These are phyloP conservation scores for Boletus eberwhitei DNA, from an alignment of 768 basidiomycete genomes.

Conservation along the genomic window DNA sequence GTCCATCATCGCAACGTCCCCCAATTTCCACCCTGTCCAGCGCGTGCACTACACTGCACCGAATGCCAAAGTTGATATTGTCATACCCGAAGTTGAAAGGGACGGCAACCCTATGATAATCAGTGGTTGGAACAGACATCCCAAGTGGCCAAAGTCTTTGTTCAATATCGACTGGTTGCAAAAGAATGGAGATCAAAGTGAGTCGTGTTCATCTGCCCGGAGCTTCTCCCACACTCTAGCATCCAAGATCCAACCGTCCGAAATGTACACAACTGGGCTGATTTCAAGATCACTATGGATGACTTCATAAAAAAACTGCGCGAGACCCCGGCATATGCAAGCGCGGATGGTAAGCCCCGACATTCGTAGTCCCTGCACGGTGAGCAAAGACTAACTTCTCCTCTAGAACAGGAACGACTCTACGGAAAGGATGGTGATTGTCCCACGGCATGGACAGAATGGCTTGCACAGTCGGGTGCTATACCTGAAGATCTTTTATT, in stretches of 20 bases:
- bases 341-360: slow-evolving; percentile 36
- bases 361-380: not conserved
- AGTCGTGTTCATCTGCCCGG: not conserved
- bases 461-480: slow-evolving; percentile 45
- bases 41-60: slow-evolving; percentile 34
- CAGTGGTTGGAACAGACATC: slow-evolving; percentile 52
- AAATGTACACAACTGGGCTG: slow-evolving; percentile 57
- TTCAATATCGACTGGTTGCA: slow-evolving; percentile 58
- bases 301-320: slow-evolving; percentile 53
- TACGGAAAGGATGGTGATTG: slow-evolving; percentile 81
- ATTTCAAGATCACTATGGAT: slow-evolving; percentile 46
- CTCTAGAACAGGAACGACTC: slow-evolving; percentile 53
- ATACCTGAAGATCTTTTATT: slow-evolving; percentile 56
- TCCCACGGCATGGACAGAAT: slow-evolving; percentile 60
- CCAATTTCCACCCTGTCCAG: slow-evolving; percentile 42
- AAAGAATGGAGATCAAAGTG: slow-evolving; percentile 32
- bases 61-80: slow-evolving; percentile 26
- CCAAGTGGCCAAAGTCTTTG: slow-evolving; percentile 50
- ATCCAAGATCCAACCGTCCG: slow-evolving; percentile 56
- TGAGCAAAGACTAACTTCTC: not conserved
- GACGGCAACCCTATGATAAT: slow-evolving; percentile 63
- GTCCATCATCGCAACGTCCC: slow-evolving; percentile 34
- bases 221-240: slow-evolving; percentile 6
- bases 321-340: slow-evolving; percentile 32
- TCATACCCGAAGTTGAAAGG: slow-evolving; percentile 45